Base-by-base conservation (phyloP, 192 early-diverging fungal genomes). In the Coemansia sp. region DNA sequence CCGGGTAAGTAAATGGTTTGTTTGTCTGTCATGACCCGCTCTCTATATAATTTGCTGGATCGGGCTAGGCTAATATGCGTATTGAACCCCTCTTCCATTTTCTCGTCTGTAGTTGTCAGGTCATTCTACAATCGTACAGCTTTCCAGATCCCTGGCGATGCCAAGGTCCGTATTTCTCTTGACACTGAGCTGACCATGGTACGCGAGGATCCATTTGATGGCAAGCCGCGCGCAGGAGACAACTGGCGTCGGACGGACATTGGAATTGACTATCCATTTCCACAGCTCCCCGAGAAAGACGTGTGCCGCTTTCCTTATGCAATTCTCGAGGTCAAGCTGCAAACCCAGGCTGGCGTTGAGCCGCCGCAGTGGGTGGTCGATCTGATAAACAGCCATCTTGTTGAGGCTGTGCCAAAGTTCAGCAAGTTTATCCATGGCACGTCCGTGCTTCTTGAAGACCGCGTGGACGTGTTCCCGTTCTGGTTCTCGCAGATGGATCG, bases 71-170 rank as follows among this genome's bases (percentile, higher is more conserved):
- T 40, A 14, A 40, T 40, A 40, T 14, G 38, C 38, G 38, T 13
- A 2, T 40, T 40, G 20, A 48, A 25, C 6, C 8, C 25, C n/a
- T n/a, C n/a, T n/a, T n/a, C n/a, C n/a, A n/a, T 48, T 22, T 48
- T 55, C 57, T 84, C 29, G 61, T 2, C 28, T 70, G 56, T 79
- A 79, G 84, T 92, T 5, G 74, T 96, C 64, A 85, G 97, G 48
- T 92, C 94, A 1, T 92, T 94, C 62, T 98, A 98, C 83, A 96
- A 97, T 76, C 89, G 97, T 59, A 97, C 94, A 13, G 96, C 97
- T 9, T 99, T 99, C 83, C 97, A 99, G 75, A 82, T 98, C 23
- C 97, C 97, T 6, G 95, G 92, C 22, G 96, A 99, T 81, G 86
- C 92, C 9, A 84, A 91, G 20, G 89, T 98, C 50, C 88, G 97